These are phyloP conservation scores for Penicillium maclennaniae DNA, from an alignment of 495 filamentous ascomycete genomes.

Conservation along the genomic window DNA sequence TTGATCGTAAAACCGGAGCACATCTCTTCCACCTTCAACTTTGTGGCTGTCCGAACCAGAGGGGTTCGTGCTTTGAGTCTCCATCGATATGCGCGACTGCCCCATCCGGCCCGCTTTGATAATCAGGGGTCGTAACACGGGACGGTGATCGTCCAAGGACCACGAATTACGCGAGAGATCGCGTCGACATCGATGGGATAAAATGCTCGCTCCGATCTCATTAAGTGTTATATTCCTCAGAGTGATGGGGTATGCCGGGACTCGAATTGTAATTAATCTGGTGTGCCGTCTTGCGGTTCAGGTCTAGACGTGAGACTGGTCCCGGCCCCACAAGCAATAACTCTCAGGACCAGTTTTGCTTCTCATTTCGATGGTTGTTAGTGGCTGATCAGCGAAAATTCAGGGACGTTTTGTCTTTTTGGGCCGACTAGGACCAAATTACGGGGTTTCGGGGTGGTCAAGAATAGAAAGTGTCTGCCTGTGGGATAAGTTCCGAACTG, in stretches of 20 bases:
- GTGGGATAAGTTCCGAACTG: background rate
- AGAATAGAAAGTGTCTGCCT: background rate
- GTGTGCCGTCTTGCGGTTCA: no score
- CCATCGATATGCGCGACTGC: background rate
- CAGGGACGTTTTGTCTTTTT: background rate
- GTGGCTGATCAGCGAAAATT: background rate
- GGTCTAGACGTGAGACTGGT: no score
- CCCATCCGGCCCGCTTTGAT: conserved; percentile 3
- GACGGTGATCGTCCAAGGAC: background rate
- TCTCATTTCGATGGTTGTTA: background rate
- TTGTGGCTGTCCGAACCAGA: background rate
- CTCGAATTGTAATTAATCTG: no score
- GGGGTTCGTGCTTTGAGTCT: background rate
- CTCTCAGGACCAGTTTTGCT: background rate
- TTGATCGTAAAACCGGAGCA: background rate
- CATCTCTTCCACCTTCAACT: background rate
- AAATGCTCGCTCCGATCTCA: background rate
- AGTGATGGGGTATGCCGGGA: no score
- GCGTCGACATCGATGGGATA: background rate
- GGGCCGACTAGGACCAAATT: background rate
- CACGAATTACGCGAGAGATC: background rate
- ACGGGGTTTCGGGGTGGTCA: background rate
- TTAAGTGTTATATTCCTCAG: no score
- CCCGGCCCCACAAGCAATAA: no score
- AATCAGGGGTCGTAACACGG: conserved; percentile 1